Percentiles rank a stretch among this genome's conserved stretches.
These are phyloP conservation scores for Cladophialophora chaetospira DNA, from an alignment of 2,329 filamentous ascomycete species.

Conservation along the genomic window DNA sequence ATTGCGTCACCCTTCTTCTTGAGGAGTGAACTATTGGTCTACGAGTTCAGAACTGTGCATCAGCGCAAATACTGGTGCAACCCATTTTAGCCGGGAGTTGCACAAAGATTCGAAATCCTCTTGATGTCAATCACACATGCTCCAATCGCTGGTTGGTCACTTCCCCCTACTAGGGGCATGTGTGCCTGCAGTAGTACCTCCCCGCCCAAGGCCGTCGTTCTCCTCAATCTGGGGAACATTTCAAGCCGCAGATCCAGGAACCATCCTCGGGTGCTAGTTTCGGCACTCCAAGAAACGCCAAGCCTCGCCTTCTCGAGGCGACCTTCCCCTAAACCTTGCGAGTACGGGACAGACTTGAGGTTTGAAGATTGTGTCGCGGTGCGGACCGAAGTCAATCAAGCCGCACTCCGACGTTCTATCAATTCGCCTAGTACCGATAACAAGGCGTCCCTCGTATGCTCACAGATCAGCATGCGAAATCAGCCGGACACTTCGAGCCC, in stretches of 20 bases:
- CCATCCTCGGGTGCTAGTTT: too few relatives aligned
- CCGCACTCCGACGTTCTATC: background rate
- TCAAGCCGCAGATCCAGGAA: background rate
- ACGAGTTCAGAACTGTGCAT: too few relatives aligned
- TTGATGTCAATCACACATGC: background rate
- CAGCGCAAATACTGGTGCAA: too few relatives aligned
- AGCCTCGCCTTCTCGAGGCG: constrained; percentile 1
- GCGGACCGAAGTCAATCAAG: constrained; percentile 1
- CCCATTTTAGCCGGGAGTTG: too few relatives aligned
- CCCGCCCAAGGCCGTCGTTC: constrained; percentile 5
- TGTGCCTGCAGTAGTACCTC: constrained; percentile 24
- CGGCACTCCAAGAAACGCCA: background rate
- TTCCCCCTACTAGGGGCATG: background rate
- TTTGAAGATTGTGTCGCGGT: background rate
- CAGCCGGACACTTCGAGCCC: background rate
- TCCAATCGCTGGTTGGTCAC: background rate
- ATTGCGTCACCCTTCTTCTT: background rate
- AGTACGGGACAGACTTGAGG: background rate
- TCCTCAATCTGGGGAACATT: constrained; percentile 10
- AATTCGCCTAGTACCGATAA: background rate
- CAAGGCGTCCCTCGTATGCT: background rate
- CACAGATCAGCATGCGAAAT: too few relatives aligned
- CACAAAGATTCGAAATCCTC: background rate
- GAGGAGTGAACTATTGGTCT: too few relatives aligned
- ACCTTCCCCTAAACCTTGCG: background rate